A percentile compares a stretch with the other conserved stretches of the same genome.
These are phyloP conservation scores for Dendrobium catenatum DNA, from an alignment of 106 monocot species.

Conservation along the genomic window DNA sequence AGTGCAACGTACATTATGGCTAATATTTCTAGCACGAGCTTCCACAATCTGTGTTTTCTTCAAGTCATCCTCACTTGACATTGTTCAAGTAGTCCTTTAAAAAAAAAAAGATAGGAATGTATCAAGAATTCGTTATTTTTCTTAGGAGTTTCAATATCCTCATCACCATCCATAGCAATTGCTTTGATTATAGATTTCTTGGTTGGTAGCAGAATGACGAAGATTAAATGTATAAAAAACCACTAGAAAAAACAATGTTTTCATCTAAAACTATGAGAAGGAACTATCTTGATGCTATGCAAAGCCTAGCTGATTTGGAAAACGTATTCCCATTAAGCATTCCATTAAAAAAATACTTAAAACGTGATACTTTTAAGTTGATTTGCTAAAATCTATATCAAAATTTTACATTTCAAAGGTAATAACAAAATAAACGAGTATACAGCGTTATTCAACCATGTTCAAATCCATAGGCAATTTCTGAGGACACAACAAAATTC, in stretches of 20 bases:
- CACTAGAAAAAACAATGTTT: not conserved
- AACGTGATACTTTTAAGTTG: not conserved
- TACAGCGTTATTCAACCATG: not conserved
- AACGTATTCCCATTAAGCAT: not conserved
- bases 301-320: not conserved
- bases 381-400: not conserved
- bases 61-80: conserved; percentile 63
- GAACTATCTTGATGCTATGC: not conserved
- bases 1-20: conserved; percentile 92
- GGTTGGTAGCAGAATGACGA: not conserved
- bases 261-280: not conserved
- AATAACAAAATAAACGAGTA: not conserved
- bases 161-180: not conserved
- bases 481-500: not conserved
- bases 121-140: not conserved
- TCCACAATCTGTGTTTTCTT: conserved; percentile 75
- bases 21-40: conserved; percentile 85
- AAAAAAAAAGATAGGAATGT: not conserved
- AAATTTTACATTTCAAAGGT: not conserved
- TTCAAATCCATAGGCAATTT: not conserved
- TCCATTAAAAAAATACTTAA: not conserved
- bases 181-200: not conserved
- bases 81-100: conserved; percentile 9
- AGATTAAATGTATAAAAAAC: not conserved
- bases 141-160: not conserved